Evolutionary conservation across 1,139 yeast genomes (phyloP).

Genomic region (Blastobotrys apis): DNA sequence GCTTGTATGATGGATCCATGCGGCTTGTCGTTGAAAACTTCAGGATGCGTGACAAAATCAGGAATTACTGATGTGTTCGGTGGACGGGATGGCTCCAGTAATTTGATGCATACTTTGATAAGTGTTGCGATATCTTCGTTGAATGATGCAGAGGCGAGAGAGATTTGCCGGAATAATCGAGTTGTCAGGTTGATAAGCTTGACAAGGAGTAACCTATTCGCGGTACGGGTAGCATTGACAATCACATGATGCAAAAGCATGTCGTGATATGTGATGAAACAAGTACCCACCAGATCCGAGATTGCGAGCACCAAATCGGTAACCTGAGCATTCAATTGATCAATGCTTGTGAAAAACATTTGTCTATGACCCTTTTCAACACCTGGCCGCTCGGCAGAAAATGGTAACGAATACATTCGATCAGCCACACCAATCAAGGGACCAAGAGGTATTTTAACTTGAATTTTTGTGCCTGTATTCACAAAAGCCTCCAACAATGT

Average conservation of each 20-base stretch:
- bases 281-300: slow-evolving; percentile 21
- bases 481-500: slow-evolving; percentile 26
- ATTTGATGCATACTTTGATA: slow-evolving; percentile 25
- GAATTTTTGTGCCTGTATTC: slow-evolving; percentile 24
- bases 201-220: slow-evolving; percentile 10
- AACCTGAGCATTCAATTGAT: slow-evolving; percentile 22
- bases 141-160: slow-evolving; percentile 19
- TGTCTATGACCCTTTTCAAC: slow-evolving; percentile 21
- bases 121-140: slow-evolving; percentile 17
- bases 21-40: slow-evolving; percentile 47
- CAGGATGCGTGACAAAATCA: slow-evolving; percentile 67
- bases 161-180: slow-evolving; percentile 16
- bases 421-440: slow-evolving; percentile 25
- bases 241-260: slow-evolving; percentile 26
- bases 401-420: slow-evolving; percentile 25
- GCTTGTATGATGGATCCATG: slow-evolving; percentile 38
- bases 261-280: slow-evolving; percentile 27
- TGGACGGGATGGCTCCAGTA: slow-evolving; percentile 16
- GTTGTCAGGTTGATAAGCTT: slow-evolving; percentile 20
- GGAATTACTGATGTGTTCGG: slow-evolving; percentile 39
- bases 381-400: slow-evolving; percentile 18
- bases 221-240: slow-evolving; percentile 12
- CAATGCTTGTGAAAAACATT: slow-evolving; percentile 21
- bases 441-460: slow-evolving; percentile 32
- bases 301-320: slow-evolving; percentile 19